These are phyloP conservation scores for Apiotrichum siamense DNA, from an alignment of 1,284 basidiomycete genomes.

Conservation along the genomic window DNA sequence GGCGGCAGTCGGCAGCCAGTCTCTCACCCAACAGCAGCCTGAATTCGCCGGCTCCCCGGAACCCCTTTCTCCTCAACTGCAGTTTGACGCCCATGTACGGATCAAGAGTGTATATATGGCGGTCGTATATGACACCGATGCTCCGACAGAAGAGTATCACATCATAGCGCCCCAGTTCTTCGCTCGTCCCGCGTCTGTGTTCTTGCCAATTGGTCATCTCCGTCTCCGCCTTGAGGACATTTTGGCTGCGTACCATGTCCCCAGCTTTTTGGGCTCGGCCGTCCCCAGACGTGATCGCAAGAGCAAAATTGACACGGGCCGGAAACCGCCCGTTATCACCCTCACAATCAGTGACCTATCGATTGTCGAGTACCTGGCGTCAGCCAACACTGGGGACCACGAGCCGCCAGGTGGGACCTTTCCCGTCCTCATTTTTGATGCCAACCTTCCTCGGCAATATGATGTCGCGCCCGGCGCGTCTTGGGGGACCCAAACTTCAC, in stretches of 20 bases:
- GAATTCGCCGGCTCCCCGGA: neutral
- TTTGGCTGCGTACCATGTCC: conserved; percentile 16
- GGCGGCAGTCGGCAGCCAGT: conserved; percentile 1
- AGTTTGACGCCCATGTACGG: conserved; percentile 18
- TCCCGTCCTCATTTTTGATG: conserved; percentile 45
- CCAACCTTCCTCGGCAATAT: conserved; percentile 38
- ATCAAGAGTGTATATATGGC: conserved; percentile 29
- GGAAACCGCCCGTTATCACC: conserved; percentile 15
- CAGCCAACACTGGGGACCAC: conserved; percentile 9
- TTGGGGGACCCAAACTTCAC: conserved; percentile 9
- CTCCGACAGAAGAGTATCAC: conserved; percentile 1
- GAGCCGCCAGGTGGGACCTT: conserved; percentile 38
- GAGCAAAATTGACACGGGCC: conserved; percentile 2
- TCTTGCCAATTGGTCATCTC: conserved; percentile 36
- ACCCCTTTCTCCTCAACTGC: conserved; percentile 6
- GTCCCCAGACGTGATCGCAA: conserved; percentile 4
- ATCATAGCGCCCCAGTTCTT: conserved; percentile 24
- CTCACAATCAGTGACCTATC: conserved; percentile 26
- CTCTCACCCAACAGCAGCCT: neutral
- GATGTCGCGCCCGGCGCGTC: conserved; percentile 23
- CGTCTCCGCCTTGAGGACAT: conserved; percentile 35
- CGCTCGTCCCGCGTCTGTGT: conserved; percentile 26
- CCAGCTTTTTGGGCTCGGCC: conserved; percentile 4
- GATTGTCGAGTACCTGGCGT: conserved; percentile 36
- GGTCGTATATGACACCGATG: conserved; percentile 30